These are phyloP conservation scores for Sugiyamaella mastotermitis DNA, from an alignment of 805 yeast species.

Conservation along the genomic window DNA sequence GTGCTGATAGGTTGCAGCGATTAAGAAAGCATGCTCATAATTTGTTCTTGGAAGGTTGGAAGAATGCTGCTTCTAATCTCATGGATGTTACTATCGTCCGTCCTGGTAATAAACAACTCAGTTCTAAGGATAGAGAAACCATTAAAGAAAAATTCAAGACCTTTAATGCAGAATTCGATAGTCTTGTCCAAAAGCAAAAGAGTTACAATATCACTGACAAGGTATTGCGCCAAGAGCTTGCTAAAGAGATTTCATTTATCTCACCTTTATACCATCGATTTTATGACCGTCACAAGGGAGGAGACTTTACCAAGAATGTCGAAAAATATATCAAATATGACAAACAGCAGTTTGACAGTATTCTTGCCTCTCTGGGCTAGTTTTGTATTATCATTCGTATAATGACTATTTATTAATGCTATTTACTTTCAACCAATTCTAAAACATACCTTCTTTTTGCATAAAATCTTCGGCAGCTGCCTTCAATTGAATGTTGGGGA, in stretches of 20 bases:
- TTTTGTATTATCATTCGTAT: too few species aligned
- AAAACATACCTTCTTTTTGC: conserved; percentile 13
- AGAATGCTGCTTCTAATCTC: conserved; percentile 63
- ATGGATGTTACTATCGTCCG: conserved; percentile 74
- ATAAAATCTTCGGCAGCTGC: conserved; percentile 32
- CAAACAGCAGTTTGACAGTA: conserved; percentile 34
- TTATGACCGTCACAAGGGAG: conserved; percentile 64
- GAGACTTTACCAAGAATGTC: conserved; percentile 67
- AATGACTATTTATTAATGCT: too few species aligned
- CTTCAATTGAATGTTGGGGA: conserved; percentile 37
- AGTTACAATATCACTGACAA: conserved; percentile 61
- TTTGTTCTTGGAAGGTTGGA: conserved; percentile 70
- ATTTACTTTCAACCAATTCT: too few species aligned
- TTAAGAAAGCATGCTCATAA: conserved; percentile 69
- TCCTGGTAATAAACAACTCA: conserved; percentile 39
- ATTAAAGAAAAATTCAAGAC: conserved; percentile 79
- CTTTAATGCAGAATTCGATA: conserved; percentile 81
- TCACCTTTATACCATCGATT: conserved; percentile 81
- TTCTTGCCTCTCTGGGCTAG: conserved; percentile 34
- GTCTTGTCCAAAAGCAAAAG: conserved; percentile 59
- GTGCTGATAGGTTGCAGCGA: conserved; percentile 57
- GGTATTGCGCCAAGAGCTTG: conserved; percentile 54
- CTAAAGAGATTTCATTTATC: conserved; percentile 67
- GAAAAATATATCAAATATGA: conserved; percentile 64
- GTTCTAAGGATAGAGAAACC: conserved; percentile 71